These are phyloP conservation scores for Amaranthus hypochondriacus DNA, from an alignment of 148 eudicot genomes.

Conservation along the genomic window DNA sequence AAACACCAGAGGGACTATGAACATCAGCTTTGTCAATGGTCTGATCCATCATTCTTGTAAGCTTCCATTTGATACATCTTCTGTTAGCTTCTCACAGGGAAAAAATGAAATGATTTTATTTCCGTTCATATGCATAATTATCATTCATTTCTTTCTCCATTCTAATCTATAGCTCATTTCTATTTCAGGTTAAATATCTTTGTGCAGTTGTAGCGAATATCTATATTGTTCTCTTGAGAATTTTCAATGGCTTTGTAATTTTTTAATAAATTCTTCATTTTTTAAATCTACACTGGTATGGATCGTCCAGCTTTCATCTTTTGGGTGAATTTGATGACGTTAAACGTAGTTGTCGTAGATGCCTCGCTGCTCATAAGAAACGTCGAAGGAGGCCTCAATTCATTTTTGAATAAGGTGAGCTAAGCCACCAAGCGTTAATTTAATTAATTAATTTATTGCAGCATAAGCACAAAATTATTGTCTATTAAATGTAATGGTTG, in stretches of 20 bases:
- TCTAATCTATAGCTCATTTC: no score
- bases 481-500: neutral
- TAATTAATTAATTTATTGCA: neutral
- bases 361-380: conserved; percentile 83
- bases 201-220: neutral
- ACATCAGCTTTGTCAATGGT: no score
- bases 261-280: neutral
- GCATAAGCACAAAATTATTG: neutral
- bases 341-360: conserved; percentile 86
- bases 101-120: no score
- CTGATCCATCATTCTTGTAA: no score
- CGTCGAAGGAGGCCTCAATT: conserved; percentile 69
- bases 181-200: neutral
- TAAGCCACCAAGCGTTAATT: neutral
- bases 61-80: no score
- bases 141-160: no score
- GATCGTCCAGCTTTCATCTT: conserved; percentile 58
- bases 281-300: conserved; percentile 10
- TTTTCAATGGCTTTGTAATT: neutral
- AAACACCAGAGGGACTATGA: no score
- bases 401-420: conserved; percentile 31
- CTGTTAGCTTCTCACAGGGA: no score
- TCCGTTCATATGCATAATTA: no score
- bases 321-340: conserved; percentile 79
- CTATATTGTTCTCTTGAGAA: neutral